phyloP scores from a whole-genome alignment of 176 grass and related monocot genomes.

The Avena atlantica region DNA sequence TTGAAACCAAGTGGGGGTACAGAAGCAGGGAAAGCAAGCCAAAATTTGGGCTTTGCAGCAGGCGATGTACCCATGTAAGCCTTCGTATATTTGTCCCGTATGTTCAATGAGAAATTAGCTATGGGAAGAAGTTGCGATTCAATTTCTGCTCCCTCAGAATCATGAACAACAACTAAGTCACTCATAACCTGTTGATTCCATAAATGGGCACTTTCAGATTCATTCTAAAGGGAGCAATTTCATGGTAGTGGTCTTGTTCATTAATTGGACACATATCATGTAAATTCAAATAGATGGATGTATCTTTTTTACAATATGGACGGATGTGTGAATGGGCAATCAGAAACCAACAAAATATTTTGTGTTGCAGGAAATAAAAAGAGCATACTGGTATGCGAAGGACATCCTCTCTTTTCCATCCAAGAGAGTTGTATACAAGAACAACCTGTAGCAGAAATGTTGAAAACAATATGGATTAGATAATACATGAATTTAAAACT shows the following conservation, averaged over 20 bases:
- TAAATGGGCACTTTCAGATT: constrained; percentile 31
- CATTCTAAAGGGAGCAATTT: constrained; percentile 26
- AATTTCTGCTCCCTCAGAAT: constrained; percentile 86
- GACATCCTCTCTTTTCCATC: constrained; percentile 86
- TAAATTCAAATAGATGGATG: not conserved
- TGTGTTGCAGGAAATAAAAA: constrained; percentile 13
- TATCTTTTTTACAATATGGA: not conserved
- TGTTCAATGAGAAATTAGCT: constrained; percentile 51
- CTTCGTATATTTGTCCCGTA: constrained; percentile 75
- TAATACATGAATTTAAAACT: not conserved
- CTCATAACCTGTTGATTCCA: constrained; percentile 66
- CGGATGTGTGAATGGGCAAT: not conserved
- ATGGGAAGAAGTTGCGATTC: constrained; percentile 92
- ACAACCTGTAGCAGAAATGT: constrained; percentile 63
- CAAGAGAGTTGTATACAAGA: constrained; percentile 94
- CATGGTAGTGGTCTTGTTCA: constrained; percentile 14
- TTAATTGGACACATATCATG: not conserved
- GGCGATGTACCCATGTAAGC: constrained; percentile 65
- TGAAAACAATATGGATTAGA: constrained; percentile 7
- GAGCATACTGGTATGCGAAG: constrained; percentile 82
- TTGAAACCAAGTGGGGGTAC: constrained; percentile 84
- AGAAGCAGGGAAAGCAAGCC: constrained; percentile 86
- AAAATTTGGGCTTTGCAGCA: constrained; percentile 76
- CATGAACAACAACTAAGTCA: constrained; percentile 75
- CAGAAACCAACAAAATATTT: constrained; percentile 5